Conservation (phyloP, 495 filamentous ascomycete species). For the Penicillium pancosmium region DNA sequence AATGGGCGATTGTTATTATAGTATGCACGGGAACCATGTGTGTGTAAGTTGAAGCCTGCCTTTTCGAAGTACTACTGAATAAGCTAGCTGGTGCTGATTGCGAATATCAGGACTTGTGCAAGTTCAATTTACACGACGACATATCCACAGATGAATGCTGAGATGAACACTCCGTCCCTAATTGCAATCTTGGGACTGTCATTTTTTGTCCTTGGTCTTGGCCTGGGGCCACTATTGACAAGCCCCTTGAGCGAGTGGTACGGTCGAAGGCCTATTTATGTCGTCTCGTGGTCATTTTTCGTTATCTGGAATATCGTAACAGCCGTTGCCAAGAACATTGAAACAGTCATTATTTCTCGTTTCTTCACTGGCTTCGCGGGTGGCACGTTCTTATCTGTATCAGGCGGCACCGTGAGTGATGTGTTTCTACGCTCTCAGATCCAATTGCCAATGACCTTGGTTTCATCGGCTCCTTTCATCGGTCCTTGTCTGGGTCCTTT, state of each 20-base stretch:
- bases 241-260: slow-evolving; percentile 71
- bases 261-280: slow-evolving; percentile 72
- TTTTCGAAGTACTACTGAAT: background rate
- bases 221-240: slow-evolving; percentile 64
- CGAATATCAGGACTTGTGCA: slow-evolving; percentile 64
- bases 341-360: slow-evolving; percentile 67
- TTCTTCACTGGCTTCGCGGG: slow-evolving; percentile 81
- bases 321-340: slow-evolving; percentile 24
- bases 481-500: slow-evolving; percentile 50
- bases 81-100: slow-evolving; percentile 5
- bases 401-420: slow-evolving; percentile 83
- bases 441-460: slow-evolving; percentile 2
- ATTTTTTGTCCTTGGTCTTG: slow-evolving; percentile 65
- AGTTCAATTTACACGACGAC: slow-evolving; percentile 81
- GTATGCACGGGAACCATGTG: slow-evolving; percentile 66
- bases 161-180: slow-evolving; percentile 62
- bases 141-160: slow-evolving; percentile 68
- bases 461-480: background rate
- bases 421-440: slow-evolving; percentile 53
- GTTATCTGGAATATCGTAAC: slow-evolving; percentile 42
- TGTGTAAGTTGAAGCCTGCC: slow-evolving; percentile 60
- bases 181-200: slow-evolving; percentile 75
- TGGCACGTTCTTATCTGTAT: slow-evolving; percentile 77
- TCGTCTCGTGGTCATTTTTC: slow-evolving; percentile 47
- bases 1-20: slow-evolving; percentile 74